These are phyloP conservation scores for Lobosporangium transversale DNA, from an alignment of 192 early-diverging fungal species.

Conservation along the genomic window DNA sequence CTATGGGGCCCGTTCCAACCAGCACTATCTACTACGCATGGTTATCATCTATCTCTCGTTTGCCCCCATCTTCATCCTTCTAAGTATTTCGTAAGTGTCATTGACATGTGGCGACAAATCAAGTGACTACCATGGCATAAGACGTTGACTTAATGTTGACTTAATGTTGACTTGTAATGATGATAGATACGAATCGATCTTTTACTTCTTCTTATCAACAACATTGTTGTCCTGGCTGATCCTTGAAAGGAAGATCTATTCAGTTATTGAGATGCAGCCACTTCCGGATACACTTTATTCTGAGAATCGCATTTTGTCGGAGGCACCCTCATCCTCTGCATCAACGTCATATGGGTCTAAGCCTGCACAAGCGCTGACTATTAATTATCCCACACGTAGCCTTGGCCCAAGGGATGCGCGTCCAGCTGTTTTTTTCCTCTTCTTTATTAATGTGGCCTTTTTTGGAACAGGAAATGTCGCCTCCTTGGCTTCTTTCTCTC, in stretches of 20 bases:
- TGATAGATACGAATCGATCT: constrained; percentile 79
- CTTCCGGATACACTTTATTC: constrained; percentile 28
- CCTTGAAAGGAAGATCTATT: constrained; percentile 71
- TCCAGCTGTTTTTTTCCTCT: constrained; percentile 79
- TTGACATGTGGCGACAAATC: too few relatives aligned
- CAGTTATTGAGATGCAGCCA: constrained; percentile 37
- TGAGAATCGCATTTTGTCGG: constrained; percentile 4
- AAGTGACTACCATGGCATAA: too few relatives aligned
- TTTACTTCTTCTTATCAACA: constrained; percentile 84
- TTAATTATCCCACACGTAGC: constrained; percentile 47
- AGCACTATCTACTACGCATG: constrained; percentile 84
- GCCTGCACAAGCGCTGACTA: too few relatives aligned
- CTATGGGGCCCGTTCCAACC: constrained; percentile 64
- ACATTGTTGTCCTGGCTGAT: constrained; percentile 81
- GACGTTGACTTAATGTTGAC: not conserved
- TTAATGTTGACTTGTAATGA: not conserved
- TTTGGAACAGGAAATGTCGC: constrained; percentile 98
- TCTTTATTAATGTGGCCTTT: constrained; percentile 93
- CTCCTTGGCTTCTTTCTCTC: constrained; percentile 83
- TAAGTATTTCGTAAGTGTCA: constrained; percentile 76
- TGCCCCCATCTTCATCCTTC: constrained; percentile 84
- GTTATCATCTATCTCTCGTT: constrained; percentile 87
- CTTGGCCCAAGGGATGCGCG: constrained; percentile 67
- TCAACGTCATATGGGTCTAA: not conserved
- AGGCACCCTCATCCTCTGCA: too few relatives aligned